phyloP scores from a whole-genome alignment of 495 filamentous ascomycete species.

The Xylaria bambusicola region DNA sequence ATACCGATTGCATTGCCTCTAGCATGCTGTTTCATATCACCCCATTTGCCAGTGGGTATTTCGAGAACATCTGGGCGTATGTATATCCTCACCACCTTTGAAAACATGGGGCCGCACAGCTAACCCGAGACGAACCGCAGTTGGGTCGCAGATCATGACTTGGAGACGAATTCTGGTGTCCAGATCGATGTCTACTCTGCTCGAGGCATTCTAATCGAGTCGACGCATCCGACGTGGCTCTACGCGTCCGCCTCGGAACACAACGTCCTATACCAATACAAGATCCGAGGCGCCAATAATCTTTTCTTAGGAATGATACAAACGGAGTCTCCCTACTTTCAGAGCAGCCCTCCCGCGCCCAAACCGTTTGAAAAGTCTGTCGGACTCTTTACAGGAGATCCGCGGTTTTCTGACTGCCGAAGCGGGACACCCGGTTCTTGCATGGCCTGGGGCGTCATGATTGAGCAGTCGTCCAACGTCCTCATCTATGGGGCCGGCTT shows the following conservation, averaged over 20 bases:
- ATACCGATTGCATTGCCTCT: conserved; percentile 52
- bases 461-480: conserved; percentile 24
- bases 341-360: conserved; percentile 64
- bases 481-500: conserved; percentile 24
- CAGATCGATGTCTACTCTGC: too few species aligned
- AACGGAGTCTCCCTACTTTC: conserved; percentile 75
- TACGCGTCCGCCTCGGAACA: conserved; percentile 74
- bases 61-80: conserved; percentile 66
- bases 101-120: too few species aligned
- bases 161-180: too few species aligned
- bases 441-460: conserved; percentile 29
- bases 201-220: too few species aligned
- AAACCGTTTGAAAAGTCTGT: conserved; percentile 35
- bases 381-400: conserved; percentile 21
- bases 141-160: too few species aligned
- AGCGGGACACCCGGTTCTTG: too few species aligned
- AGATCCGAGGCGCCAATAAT: conserved; percentile 61
- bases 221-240: conserved; percentile 21
- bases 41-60: conserved; percentile 49
- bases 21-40: conserved; percentile 56
- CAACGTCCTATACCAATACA: conserved; percentile 73
- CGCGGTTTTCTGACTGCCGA: conserved; percentile 18
- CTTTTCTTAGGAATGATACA: conserved; percentile 69
- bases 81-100: too few species aligned
- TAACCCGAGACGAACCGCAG: too few species aligned